phyloP scores from a whole-genome alignment of 768 basidiomycete genomes.

The Collybia sordida region DNA sequence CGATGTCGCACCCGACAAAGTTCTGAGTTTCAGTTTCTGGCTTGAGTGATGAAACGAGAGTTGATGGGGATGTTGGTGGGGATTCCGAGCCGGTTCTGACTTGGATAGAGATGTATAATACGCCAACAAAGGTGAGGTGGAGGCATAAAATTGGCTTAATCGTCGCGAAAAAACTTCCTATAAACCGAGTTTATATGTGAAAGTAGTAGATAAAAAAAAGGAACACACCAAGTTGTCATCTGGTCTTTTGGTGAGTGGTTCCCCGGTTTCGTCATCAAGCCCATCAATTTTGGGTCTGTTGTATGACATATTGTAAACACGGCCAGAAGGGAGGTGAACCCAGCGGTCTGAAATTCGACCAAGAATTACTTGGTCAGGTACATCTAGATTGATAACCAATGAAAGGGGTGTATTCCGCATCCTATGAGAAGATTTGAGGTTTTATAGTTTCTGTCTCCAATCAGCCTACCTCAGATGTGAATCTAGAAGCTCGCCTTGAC shows the following conservation, averaged over 20 bases:
- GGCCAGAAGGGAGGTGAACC: constrained; percentile 85
- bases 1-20: constrained; percentile 71
- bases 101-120: constrained; percentile 53
- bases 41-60: constrained; percentile 44
- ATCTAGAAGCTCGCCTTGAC: constrained; percentile 81
- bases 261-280: constrained; percentile 83
- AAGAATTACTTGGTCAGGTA: constrained; percentile 85
- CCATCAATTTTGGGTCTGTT: constrained; percentile 81
- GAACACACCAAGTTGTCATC: constrained; percentile 82
- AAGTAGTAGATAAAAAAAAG: not conserved
- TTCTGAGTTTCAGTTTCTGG: constrained; percentile 50
- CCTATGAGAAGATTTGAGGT: constrained; percentile 32
- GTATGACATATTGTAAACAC: constrained; percentile 89
- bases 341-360: constrained; percentile 87
- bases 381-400: constrained; percentile 82
- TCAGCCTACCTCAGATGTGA: constrained; percentile 62
- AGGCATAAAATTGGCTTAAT: constrained; percentile 71
- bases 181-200: constrained; percentile 6
- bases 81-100: constrained; percentile 22
- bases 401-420: constrained; percentile 66
- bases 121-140: constrained; percentile 78
- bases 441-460: not conserved
- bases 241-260: constrained; percentile 81
- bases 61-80: constrained; percentile 51
- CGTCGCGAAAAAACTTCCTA: constrained; percentile 82